Evolutionary conservation across 2,329 filamentous ascomycete species (phyloP), one percentile per base, ranked within the genome.

Genomic region (Tolypocladium amazonense): DNA sequence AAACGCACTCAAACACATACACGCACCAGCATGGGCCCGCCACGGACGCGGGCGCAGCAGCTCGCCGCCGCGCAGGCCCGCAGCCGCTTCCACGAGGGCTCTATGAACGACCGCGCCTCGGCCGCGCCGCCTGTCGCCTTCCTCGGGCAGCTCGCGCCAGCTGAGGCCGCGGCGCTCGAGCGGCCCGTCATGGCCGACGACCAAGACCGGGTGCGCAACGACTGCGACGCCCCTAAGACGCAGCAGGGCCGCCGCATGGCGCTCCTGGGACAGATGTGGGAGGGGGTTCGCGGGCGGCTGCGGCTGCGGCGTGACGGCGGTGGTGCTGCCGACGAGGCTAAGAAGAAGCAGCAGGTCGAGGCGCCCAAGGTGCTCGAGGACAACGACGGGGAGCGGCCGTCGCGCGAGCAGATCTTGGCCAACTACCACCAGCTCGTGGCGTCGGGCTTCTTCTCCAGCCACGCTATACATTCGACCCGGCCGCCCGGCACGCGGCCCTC

Each of bases 41-140:
- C 70, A 41, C 61, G 60, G 53, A 66, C 65, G 61, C 60, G 69
- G 62, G 70, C 74, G 61, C 70, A 75, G 62, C 74, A 58, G 33
- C 43, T 63, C 25, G 50, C 66, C 66, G 38, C 63, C 62, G 59
- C 71, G 65, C 62, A 57, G 52, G 62, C 57, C 15, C 73, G 72
- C 65, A 77, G 84, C 76, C 70, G 85, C 74, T 78, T 95, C 81
- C 68, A 87, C 43, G 92, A 96, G 74, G 92, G 88, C 47, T 93
- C 88, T 68, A 93, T 96, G 89, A 90, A 87, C 68, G 90, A 95
- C 72, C 86, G 89, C 64, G 79, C 83, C 38, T 92, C 88, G 68
- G 81, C 84, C 61, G 82, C 80, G 61, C 90, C 90, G 35, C 89
- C 89, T 0, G 79, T 82, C 53, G 80, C 84, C 47, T 92, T 89